A percentile compares a stretch with the other conserved stretches of the same genome.
These are phyloP conservation scores for Aspergillus homomorphus DNA, from an alignment of 495 filamentous ascomycete genomes.

Conservation along the genomic window DNA sequence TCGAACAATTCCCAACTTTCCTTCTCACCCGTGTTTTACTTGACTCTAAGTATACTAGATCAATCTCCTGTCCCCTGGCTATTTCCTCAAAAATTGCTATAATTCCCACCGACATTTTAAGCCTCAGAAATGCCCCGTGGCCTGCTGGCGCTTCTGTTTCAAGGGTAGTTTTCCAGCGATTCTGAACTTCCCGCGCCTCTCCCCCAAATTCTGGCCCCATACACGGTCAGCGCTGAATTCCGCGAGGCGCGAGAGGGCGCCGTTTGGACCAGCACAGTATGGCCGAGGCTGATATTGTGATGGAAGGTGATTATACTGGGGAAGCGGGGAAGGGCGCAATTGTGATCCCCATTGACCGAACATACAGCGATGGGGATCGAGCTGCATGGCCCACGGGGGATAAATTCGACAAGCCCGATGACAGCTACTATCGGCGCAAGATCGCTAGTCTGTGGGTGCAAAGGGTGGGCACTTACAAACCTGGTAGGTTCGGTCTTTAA, in stretches of 20 bases:
- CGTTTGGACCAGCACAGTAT: not conserved
- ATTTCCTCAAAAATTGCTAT: too few relatives aligned
- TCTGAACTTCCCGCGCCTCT: not conserved
- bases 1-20: not conserved
- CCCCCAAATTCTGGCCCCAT: not conserved
- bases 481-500: slow-evolving; percentile 28
- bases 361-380: slow-evolving; percentile 34
- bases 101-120: not conserved
- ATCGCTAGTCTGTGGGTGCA: slow-evolving; percentile 41
- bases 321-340: slow-evolving; percentile 25
- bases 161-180: too few relatives aligned
- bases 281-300: not conserved
- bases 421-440: slow-evolving; percentile 27
- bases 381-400: slow-evolving; percentile 32
- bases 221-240: not conserved
- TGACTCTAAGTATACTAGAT: not conserved
- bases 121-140: not conserved
- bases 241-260: not conserved
- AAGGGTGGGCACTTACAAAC: slow-evolving; percentile 27
- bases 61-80: not conserved
- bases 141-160: not conserved
- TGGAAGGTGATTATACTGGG: not conserved
- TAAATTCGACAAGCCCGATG: slow-evolving; percentile 19
- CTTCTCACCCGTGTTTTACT: not conserved
- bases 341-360: slow-evolving; percentile 29